phyloP scores from a whole-genome alignment of 2,329 filamentous ascomycete species.

The Orbilia oligospora region DNA sequence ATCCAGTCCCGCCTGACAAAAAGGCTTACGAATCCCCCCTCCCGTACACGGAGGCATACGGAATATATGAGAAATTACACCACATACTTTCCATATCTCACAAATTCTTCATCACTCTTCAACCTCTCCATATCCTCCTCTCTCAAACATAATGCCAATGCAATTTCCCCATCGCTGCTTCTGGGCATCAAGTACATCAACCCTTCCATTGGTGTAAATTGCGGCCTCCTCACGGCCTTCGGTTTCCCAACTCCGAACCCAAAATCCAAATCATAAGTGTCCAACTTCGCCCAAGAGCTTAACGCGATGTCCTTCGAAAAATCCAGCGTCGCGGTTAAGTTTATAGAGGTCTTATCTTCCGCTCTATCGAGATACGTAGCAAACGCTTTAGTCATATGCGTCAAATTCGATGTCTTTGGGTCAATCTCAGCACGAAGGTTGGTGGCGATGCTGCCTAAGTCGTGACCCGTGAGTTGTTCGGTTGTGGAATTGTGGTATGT shows the following conservation, averaged over 20 bases:
- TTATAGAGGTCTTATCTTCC: constrained; percentile 66
- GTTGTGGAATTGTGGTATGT: constrained; percentile 67
- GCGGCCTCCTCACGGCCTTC: constrained; percentile 70
- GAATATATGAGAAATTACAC: constrained; percentile 62
- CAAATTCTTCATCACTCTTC: constrained; percentile 68
- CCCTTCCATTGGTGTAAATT: constrained; percentile 69
- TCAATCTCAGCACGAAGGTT: constrained; percentile 68
- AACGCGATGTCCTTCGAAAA: constrained; percentile 70
- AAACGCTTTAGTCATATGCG: constrained; percentile 67
- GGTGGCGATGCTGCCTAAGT: constrained; percentile 67
- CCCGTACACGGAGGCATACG: not conserved
- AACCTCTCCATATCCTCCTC: constrained; percentile 70
- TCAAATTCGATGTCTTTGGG: constrained; percentile 66
- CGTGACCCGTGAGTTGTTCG: constrained; percentile 63
- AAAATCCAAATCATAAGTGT: constrained; percentile 70
- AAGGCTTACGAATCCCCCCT: constrained; percentile 4
- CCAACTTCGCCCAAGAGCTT: constrained; percentile 72
- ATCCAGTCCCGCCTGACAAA: not conserved
- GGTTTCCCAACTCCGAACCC: constrained; percentile 69
- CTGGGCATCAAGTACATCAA: constrained; percentile 71
- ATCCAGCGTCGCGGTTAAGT: constrained; percentile 67
- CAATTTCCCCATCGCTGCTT: constrained; percentile 68
- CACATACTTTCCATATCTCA: constrained; percentile 66
- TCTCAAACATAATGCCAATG: constrained; percentile 69
- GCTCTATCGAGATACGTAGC: constrained; percentile 67